Evolutionary conservation across 1,139 yeast species (phyloP).

Genomic region (Nakaseomyces glabratus): DNA sequence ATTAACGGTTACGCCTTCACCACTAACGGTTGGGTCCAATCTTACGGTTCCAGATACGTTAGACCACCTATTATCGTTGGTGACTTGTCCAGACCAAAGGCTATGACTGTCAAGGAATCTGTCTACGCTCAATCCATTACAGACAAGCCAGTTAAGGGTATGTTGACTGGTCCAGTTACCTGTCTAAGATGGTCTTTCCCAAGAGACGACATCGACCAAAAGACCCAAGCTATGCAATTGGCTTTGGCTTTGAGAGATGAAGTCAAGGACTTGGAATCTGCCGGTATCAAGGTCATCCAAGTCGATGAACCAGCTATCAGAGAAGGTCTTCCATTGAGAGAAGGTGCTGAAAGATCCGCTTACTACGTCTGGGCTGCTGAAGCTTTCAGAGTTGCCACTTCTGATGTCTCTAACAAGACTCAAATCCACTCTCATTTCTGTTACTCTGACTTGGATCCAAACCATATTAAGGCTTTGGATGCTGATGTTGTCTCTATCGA

Average conservation of each 20-base stretch:
- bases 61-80: constrained; percentile 99
- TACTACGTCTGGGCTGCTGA: constrained; percentile 99
- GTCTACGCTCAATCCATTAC: constrained; percentile 97
- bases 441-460: constrained; percentile 98
- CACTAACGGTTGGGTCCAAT: constrained; percentile 99
- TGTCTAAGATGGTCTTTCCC: constrained; percentile 99
- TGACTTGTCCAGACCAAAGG: constrained; percentile 96
- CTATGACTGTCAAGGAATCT: constrained; percentile 98
- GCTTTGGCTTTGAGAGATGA: constrained; percentile 98
- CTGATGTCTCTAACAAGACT: constrained; percentile 90
- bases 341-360: constrained; percentile 91
- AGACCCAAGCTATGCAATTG: constrained; percentile 93
- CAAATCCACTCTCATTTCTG: constrained; percentile 99
- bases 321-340: constrained; percentile 99
- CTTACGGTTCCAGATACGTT: constrained; percentile 98
- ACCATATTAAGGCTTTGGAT: constrained; percentile 98
- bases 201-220: constrained; percentile 93
- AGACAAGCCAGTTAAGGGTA: constrained; percentile 96
- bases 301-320: constrained; percentile 99
- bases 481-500: constrained; percentile 99
- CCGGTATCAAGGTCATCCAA: constrained; percentile 96
- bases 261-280: constrained; percentile 95
- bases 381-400: constrained; percentile 98
- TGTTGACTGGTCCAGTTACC: constrained; percentile 99
- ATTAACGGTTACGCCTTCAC: constrained; percentile 97